phyloP scores from a whole-genome alignment of 495 filamentous ascomycete species.

The Emericellopsis terricola region DNA sequence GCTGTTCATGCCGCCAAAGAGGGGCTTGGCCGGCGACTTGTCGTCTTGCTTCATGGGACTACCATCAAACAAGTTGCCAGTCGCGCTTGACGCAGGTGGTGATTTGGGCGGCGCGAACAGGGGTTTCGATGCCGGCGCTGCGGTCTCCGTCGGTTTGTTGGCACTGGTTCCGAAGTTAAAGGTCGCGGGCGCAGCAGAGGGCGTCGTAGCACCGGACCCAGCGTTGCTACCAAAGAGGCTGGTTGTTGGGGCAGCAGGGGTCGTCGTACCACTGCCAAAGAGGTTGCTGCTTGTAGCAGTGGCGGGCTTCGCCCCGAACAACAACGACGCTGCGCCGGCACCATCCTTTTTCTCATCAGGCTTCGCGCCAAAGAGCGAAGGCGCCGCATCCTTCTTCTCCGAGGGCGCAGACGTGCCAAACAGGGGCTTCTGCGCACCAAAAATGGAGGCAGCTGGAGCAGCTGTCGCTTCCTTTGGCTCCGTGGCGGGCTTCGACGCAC shows the following conservation, averaged over 20 bases:
- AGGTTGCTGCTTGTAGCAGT: conserved; percentile 9
- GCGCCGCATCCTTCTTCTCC: too few relatives aligned
- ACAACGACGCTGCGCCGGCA: conserved; percentile 1
- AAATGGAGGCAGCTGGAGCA: conserved; percentile 7
- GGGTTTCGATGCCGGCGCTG: conserved; percentile 6
- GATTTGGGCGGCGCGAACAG: conserved; percentile 7
- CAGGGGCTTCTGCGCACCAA: too few relatives aligned
- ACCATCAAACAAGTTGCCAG: conserved; percentile 1
- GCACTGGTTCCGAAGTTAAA: conserved; percentile 9
- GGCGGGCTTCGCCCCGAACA: conserved; percentile 2
- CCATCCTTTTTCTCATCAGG: too few relatives aligned
- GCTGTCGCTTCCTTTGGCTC: too few relatives aligned
- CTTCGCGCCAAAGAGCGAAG: too few relatives aligned
- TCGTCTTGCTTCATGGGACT: conserved; percentile 5
- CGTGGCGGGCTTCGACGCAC: conserved; percentile 4
- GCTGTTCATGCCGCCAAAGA: conserved; percentile 7
- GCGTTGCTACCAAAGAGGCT: conserved; percentile 6
- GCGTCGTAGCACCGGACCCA: not conserved
- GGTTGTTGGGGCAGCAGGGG: conserved; percentile 3
- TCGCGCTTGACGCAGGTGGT: not conserved
- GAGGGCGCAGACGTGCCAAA: too few relatives aligned
- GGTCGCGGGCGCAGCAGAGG: conserved; percentile 5
- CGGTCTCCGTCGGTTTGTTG: not conserved
- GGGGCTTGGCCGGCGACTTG: conserved; percentile 2
- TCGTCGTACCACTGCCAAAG: conserved; percentile 5